phyloP scores from a whole-genome alignment of 1,284 basidiomycete species.

The Cutaneotrichosporon sp. region DNA sequence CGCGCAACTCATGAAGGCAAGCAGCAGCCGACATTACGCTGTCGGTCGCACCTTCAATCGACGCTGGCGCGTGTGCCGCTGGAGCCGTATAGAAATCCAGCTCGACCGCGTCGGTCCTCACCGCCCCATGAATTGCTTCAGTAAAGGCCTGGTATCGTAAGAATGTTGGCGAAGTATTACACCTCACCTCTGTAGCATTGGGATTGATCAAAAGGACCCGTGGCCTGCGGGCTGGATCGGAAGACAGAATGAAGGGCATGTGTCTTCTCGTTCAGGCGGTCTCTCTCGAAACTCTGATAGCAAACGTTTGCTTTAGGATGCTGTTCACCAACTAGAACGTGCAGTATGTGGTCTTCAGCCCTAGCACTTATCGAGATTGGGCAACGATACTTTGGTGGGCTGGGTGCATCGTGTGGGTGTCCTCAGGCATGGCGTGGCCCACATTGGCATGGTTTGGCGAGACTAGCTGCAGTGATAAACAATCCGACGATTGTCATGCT shows the following conservation, averaged over 20 bases:
- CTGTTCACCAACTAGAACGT: too few species aligned
- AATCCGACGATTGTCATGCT: too few species aligned
- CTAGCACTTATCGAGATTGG: too few species aligned
- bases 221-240: conserved; percentile 6
- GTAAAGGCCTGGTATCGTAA: conserved; percentile 17
- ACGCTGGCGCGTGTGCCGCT: conserved; percentile 41
- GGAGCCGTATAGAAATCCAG: conserved; percentile 50
- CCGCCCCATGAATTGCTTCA: conserved; percentile 6
- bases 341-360: too few species aligned
- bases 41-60: conserved; percentile 50
- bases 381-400: too few species aligned
- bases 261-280: too few species aligned
- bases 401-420: too few species aligned
- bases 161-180: rapidly evolving
- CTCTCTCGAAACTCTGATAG: too few species aligned
- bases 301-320: too few species aligned
- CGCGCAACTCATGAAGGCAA: conserved; percentile 33
- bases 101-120: conserved; percentile 7
- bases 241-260: conserved; percentile 13
- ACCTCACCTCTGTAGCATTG: conserved; percentile 49
- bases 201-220: conserved; percentile 54
- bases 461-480: too few species aligned
- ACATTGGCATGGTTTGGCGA: too few species aligned
- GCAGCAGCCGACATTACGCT: conserved; percentile 47
- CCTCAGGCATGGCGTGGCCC: too few species aligned